Evolutionary conservation across 1,284 basidiomycete species (phyloP).

Genomic region (Apiotrichum laibachii): DNA sequence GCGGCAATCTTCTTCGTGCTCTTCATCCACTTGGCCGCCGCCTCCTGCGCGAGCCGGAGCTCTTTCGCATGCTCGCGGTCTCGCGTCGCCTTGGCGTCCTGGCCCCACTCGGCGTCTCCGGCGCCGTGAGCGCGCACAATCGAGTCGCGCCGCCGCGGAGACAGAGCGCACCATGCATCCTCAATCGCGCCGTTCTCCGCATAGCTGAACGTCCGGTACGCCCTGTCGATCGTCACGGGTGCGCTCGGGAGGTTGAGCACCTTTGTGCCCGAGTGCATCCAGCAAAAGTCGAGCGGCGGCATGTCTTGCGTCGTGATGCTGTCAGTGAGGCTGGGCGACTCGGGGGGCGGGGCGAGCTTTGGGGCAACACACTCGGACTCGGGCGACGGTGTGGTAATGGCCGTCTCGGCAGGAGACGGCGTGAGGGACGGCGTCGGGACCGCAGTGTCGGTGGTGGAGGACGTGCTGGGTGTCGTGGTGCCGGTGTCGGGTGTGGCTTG

Average conservation of each 20-base stretch:
- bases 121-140: slow-evolving; percentile 29
- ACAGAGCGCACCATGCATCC: slow-evolving; percentile 54
- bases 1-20: no score
- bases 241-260: slow-evolving; percentile 46
- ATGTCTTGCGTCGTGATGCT: no score
- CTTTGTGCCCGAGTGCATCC: slow-evolving; percentile 51
- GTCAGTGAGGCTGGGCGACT: no score
- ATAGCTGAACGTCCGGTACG: slow-evolving; percentile 59
- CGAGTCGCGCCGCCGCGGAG: slow-evolving; percentile 17
- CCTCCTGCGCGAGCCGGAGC: slow-evolving; percentile 12
- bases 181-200: slow-evolving; percentile 46
- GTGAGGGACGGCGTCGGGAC: no score
- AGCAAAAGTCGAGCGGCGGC: slow-evolving; percentile 40
- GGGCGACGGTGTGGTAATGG: no score
- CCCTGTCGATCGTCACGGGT: slow-evolving; percentile 37
- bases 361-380: no score
- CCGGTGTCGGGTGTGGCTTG: no score
- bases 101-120: slow-evolving; percentile 32
- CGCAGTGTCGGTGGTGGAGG: no score
- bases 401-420: no score
- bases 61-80: slow-evolving; percentile 58
- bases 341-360: no score
- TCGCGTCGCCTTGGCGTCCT: slow-evolving; percentile 19
- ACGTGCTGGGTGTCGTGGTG: no score
- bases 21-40: no score